Base-by-base conservation (phyloP, 164 flowering plant genomes). In the Annona cherimola region DNA sequence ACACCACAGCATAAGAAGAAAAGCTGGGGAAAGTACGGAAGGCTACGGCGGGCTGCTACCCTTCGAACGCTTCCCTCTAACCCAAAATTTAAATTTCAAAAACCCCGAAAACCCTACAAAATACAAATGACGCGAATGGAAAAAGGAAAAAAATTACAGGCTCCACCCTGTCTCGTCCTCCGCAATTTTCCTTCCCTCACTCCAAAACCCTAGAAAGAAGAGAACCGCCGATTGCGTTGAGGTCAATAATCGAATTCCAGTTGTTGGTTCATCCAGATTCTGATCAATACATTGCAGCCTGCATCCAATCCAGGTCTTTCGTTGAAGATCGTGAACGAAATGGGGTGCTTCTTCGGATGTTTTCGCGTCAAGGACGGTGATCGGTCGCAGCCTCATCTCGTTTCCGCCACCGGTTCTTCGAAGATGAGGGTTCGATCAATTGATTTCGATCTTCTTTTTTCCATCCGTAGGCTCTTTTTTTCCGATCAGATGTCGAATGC, bases 331-430 rank as follows among this genome's bases (percentile, higher is more conserved):
- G 39, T 61, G 20, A 3, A 6, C 7, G 75, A 77, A 26, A 90
- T 90, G 94, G 90, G 88, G 3, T 88, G 94, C 75, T 81, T 90
- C 82, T 77, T 87, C 66, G 85, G 79, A 4, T 88, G 94, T 77
- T 87, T 90, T 46, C 85, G 92, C 7, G 62, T 78, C 74, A 81
- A 73, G 77, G 87, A 82, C 62, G 83, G 79, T 4, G 73, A 73
- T 64, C 81, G 74, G 3, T 55, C 73, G 40, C 75, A 65, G 11
- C 0, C 76, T 18, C 77, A 74, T 73, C 81, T 79, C 75, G 44
- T 80, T 42, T 70, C 86, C 45, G 77, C 70, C 1, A 55, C 83
- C 9, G 61, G 61, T 40, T 69, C 67, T 46, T 74, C 85, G 1
- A 87, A 74, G 12, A 69, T 68, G 45, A 79, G 77, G 46, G 86